Evolutionary conservation across 1,284 basidiomycete species (phyloP), one percentile per base, ranked within the genome.

Genomic region (Malassezia yamatoensis): DNA sequence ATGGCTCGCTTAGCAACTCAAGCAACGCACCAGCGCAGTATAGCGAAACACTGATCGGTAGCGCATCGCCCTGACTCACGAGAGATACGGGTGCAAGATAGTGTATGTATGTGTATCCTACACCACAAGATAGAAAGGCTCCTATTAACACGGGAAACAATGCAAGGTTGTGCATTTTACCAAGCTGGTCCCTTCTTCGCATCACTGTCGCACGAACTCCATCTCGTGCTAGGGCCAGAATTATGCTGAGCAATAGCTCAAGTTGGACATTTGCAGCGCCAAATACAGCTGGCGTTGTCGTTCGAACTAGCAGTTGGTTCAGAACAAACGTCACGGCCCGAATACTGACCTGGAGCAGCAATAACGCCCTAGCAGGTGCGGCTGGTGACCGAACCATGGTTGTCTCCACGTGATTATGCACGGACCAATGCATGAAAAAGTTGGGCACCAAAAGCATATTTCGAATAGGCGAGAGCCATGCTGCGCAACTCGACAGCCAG

Each of bases 181-280:
- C 24, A 4, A 10, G 16, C 32, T 24, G n/a, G 24, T 44, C 46
- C 41, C 59, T 37, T 18, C 16, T 32, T 11, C 66, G 66, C 24
- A 65, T 56, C 20, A 66, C 56, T 11, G 61, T 59, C 5, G 61
- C 62, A 0, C 66, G 59, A 1, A 96, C 82, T 4, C 90, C 91
- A 75, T 98, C 94, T 10, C 93, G 80, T 32, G 86, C 85, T 7
- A 96, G 80, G 72, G 96, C 94, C 37, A 98, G 80, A 65, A 94
- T 87, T 12, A 89, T 90, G 60, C 85, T 87, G 36, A 88, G 81
- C 29, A 98, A 76, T 34, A 87, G 81, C 67, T 90, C 88, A 74
- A 90, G 86, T 67, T 89, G 87, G 53, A 90, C 85, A 3, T 86
- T 82, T 10, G 86, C 87, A 0, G 86, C 86, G 6, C 88, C 88